Percentiles rank a stretch among this genome's conserved stretches.
Conservation (phyloP, 306 rosid genomes). For the Dryas octopetala region DNA sequence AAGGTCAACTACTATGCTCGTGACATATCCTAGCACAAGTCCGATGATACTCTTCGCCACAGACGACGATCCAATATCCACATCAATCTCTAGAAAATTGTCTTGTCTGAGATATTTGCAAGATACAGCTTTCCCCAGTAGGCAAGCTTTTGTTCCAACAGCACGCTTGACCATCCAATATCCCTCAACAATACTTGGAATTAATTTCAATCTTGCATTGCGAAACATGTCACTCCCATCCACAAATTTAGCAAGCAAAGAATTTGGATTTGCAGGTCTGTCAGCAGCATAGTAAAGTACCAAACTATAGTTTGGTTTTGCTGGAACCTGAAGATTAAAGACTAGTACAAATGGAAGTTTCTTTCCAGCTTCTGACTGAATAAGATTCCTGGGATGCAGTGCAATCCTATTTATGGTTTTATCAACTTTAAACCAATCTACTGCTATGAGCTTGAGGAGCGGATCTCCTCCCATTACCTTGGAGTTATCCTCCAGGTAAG, state of each 20-base stretch:
- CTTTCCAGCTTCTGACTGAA: slow-evolving; percentile 82
- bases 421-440: slow-evolving; percentile 86
- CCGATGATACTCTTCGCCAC: slow-evolving; percentile 90
- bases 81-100: slow-evolving; percentile 93
- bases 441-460: slow-evolving; percentile 77
- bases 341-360: slow-evolving; percentile 82
- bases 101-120: slow-evolving; percentile 83
- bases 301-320: slow-evolving; percentile 90
- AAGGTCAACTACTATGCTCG: slow-evolving; percentile 88
- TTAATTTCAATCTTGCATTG: slow-evolving; percentile 86
- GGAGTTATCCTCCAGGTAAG: slow-evolving; percentile 69
- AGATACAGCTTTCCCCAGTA: slow-evolving; percentile 86
- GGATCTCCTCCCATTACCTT: slow-evolving; percentile 88
- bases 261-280: slow-evolving; percentile 64
- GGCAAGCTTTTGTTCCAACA: slow-evolving; percentile 97
- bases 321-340: slow-evolving; percentile 94
- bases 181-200: slow-evolving; percentile 94
- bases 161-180: slow-evolving; percentile 99
- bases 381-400: slow-evolving; percentile 58
- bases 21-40: slow-evolving; percentile 89
- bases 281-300: slow-evolving; percentile 81
- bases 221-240: slow-evolving; percentile 72
- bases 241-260: slow-evolving; percentile 74
- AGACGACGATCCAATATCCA: slow-evolving; percentile 92
- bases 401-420: slow-evolving; percentile 58